A percentile compares a stretch with the other conserved stretches of the same genome.
Evolutionary conservation across 129 eudicot species (phyloP).

Genomic region (Flaveria trinervia): DNA sequence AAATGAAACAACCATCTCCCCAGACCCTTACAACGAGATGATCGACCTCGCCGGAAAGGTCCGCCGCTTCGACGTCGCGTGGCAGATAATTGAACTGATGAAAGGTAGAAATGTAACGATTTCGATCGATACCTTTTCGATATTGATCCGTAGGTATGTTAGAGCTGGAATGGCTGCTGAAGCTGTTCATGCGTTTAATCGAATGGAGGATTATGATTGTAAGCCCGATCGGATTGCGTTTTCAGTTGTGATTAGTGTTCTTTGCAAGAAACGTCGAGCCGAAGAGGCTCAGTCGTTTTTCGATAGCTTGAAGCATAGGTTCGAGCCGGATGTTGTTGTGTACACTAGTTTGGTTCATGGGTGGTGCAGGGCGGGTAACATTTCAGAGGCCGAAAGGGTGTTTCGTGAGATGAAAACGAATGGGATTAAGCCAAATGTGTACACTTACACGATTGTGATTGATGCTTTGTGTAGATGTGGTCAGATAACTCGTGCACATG

Average conservation of each 20-base stretch:
- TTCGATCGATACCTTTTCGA: constrained; percentile 44
- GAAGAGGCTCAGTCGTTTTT: constrained; percentile 76
- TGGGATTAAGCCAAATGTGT: constrained; percentile 73
- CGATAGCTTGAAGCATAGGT: constrained; percentile 59
- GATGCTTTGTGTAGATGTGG: constrained; percentile 83
- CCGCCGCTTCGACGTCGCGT: constrained; percentile 63
- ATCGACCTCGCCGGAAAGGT: constrained; percentile 80
- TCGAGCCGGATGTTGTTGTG: constrained; percentile 68
- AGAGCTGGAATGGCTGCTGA: constrained; percentile 75
- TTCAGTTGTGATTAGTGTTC: constrained; percentile 50
- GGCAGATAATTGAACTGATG: constrained; percentile 73
- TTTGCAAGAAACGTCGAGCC: constrained; percentile 68
- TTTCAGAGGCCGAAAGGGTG: constrained; percentile 66
- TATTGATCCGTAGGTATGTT: constrained; percentile 69
- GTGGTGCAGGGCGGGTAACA: constrained; percentile 80
- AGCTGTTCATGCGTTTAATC: constrained; percentile 65
- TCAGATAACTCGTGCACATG: constrained; percentile 81
- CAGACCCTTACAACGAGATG: constrained; percentile 57
- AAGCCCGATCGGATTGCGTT: constrained; percentile 57
- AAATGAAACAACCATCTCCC: neutral
- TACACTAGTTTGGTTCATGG: constrained; percentile 84
- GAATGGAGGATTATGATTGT: constrained; percentile 75
- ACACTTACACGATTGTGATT: constrained; percentile 71
- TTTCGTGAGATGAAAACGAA: constrained; percentile 71
- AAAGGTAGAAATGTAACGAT: constrained; percentile 39